Percentiles rank a stretch among this genome's conserved stretches.
These are phyloP conservation scores for Phytophthora constricta DNA, from an alignment of 352 stramenopile genomes.

Conservation along the genomic window DNA sequence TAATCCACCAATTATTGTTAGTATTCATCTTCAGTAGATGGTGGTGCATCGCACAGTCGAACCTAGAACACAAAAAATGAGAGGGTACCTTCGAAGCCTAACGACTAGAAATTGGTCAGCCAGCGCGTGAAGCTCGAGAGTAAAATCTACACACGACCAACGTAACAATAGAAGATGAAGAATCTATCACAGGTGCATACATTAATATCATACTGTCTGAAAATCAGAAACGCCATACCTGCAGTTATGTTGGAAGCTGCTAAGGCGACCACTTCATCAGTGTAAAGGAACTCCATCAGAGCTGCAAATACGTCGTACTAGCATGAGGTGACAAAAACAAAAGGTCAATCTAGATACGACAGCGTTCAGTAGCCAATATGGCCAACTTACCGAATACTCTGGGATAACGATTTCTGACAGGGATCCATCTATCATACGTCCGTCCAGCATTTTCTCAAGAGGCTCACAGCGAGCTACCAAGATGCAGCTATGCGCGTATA, in stretches of 20 bases:
- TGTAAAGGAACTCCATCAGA: slow-evolving; percentile 92
- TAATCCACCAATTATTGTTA: neutral
- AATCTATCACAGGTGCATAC: neutral
- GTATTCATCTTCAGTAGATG: neutral
- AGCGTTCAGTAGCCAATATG: too few species aligned
- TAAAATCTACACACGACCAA: slow-evolving; percentile 54
- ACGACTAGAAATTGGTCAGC: slow-evolving; percentile 89
- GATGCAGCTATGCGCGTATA: slow-evolving; percentile 88
- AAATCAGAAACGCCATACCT: slow-evolving; percentile 31
- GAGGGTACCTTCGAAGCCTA: slow-evolving; percentile 55
- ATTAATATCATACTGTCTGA: neutral
- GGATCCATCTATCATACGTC: slow-evolving; percentile 83
- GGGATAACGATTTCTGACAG: slow-evolving; percentile 74
- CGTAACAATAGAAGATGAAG: neutral
- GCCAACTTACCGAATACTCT: slow-evolving; percentile 69
- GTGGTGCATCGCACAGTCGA: too few species aligned
- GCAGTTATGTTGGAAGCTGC: slow-evolving; percentile 40
- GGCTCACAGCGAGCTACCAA: slow-evolving; percentile 90
- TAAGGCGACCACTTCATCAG: slow-evolving; percentile 72
- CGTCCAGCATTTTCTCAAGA: slow-evolving; percentile 91
- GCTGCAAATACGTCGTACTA: slow-evolving; percentile 83
- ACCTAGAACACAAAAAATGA: neutral
- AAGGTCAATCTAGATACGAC: slow-evolving; percentile 5
- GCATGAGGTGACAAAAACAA: neutral
- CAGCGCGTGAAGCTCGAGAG: slow-evolving; percentile 80